Evolutionary conservation across 225 moss, liverwort and hornwort species (phyloP).

Genomic region (Pseudoscleropodium purum): DNA sequence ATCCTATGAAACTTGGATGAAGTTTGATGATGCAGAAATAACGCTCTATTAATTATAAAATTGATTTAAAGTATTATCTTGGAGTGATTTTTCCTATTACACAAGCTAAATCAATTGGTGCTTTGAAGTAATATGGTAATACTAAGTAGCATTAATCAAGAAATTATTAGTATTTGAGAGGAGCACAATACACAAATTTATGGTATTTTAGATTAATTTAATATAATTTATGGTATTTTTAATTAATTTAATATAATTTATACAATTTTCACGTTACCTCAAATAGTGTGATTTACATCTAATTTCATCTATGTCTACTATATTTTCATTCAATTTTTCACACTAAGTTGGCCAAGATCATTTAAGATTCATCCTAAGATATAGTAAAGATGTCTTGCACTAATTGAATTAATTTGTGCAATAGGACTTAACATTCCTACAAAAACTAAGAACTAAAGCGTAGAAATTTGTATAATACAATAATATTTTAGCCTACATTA

Average conservation of each 20-base stretch:
- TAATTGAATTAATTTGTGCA: background rate
- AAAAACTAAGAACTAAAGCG: accelerated
- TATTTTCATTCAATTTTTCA: background rate
- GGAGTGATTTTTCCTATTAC: background rate
- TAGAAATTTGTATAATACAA: background rate
- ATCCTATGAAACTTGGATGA: background rate
- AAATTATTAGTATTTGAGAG: background rate
- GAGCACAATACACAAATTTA: too few relatives aligned
- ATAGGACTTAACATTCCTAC: accelerated
- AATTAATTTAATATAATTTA: background rate
- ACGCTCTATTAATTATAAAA: background rate
- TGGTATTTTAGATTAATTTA: background rate
- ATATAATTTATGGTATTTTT: background rate
- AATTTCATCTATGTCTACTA: background rate
- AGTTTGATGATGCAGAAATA: background rate
- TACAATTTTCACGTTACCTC: background rate
- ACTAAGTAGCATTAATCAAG: background rate
- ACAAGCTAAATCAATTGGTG: background rate
- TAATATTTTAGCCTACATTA: background rate
- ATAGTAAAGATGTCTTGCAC: background rate
- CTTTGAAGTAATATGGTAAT: background rate
- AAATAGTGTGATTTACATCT: background rate
- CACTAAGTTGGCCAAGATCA: background rate
- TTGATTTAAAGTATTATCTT: background rate
- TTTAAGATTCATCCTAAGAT: background rate